Base-by-base conservation (phyloP, 306 rosid genomes). In the Gynostemma pentaphyllum region DNA sequence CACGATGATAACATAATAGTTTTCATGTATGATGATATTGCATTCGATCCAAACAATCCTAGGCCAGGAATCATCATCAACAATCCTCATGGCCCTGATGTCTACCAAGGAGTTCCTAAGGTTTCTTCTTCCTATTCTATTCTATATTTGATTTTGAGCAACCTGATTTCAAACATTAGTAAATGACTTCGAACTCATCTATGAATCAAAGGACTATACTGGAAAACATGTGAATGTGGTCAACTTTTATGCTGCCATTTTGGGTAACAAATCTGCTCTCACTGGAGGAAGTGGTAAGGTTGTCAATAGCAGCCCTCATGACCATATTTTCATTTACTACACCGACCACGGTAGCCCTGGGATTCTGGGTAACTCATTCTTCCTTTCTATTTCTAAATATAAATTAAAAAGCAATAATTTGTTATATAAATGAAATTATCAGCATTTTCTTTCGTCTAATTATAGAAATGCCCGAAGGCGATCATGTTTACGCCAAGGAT, bases 281-380 rank as follows among this genome's bases (percentile, higher is more conserved):
- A 74, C 62, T 0, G 90, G 96, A 44, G 94, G 96, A 2, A 85
- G 87, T 55, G 88, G 88, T 36, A 88, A 88, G 46, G 88, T 88
- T 28, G 11, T 88, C 7, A 12, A 70, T 1, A 88, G 81, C 64
- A 87, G 87, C 0, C 83, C 87, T 0, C 9, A 80, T 44, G 96
- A 88, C 46, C 59, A 44, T 23, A 26, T 88, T 71, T 88, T 85
- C 79, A 79, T 88, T 45, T 88, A 72, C 67, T 83, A 83, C 46
- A 1, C 75, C 0, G 96, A 81, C 40, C 95, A 88, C 14, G 96
- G 96, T 5, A 9, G 19, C 22, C 0, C 81, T 0, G 95, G 96
- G 26, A 0, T 57, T 0, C 18, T 88, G 0, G 47, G 95, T 88
- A 26, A 78, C 73, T 77, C 12, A 18, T 1, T 23, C 14, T 2